Evolutionary conservation across 768 basidiomycete genomes (phyloP), one percentile per base, ranked within the genome.

Genomic region (Boletus reticulatus): DNA sequence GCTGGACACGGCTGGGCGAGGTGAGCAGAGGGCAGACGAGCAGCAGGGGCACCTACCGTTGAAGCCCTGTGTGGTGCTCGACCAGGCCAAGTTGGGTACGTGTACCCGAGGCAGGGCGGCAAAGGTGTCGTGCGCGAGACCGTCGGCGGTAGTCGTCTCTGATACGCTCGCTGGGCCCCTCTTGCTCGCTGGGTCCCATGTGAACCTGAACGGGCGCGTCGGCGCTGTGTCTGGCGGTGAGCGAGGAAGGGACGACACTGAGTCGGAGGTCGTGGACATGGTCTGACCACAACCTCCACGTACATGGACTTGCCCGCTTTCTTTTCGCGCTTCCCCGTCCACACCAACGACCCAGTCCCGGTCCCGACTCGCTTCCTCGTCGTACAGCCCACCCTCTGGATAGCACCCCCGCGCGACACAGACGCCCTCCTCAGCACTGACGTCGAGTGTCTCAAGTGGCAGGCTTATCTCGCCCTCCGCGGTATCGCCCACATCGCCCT

Each of bases 371-470:
- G 49, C 46, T 46, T 49, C 29, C 61, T 65, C 17, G 53, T 70
- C 17, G 56, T 56, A 3, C 59, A 75, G 71, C 63, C 88, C 22
- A 74, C 85, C 0, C 78, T 93, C 43, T 91, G 89, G 87, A 82
- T 92, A 22, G 76, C 75, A 16, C 80, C 83, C 20, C 85, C 84
- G 3, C 61, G 67, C 50, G 57, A 48, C 46, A 16, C 56, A 58
- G 31, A 63, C 31, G 60, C 63, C 48, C 62, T 73, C 4, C 80
- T 93, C 57, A 90, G 88, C 71, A 69, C 78, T 50, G 91, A 93
- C 72, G 85, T 92, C 62, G 89, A 92, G 62, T 93, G 91, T 68
- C 81, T 94, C 66, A 92, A 91, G 72, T 93, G 91, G 91, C 92
- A 94, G 70, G 89, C 92, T 0, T 92, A 88, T 62, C 24, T 82